Conservation (phyloP, 2,329 filamentous ascomycete genomes). For the Paraphoma chrysanthemicola region DNA sequence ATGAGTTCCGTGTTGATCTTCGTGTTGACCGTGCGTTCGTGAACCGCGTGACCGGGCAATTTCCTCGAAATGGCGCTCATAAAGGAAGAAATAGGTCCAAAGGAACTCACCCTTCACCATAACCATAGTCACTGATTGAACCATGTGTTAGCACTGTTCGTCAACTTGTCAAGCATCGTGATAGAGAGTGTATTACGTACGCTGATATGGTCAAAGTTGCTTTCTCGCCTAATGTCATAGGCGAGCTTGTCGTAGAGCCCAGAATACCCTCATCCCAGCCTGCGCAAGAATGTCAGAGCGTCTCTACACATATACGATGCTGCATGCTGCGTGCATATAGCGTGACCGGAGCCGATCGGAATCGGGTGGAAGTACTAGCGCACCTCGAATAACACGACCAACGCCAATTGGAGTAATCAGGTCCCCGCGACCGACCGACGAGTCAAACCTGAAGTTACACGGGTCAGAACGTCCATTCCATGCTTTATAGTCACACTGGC, state of each 20-base stretch:
- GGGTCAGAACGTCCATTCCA: conserved; percentile 11
- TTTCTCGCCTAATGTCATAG: conserved; percentile 92
- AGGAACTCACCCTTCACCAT: conserved; percentile 44
- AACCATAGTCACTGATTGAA: conserved; percentile 44
- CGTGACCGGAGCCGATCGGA: conserved; percentile 4
- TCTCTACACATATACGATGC: conserved; percentile 6
- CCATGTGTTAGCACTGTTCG: conserved; percentile 23
- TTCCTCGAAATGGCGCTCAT: conserved; percentile 5
- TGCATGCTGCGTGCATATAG: conserved; percentile 4
- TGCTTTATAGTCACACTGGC: no score
- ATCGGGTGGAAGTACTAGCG: conserved; percentile 17
- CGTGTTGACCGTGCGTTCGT: conserved; percentile 1
- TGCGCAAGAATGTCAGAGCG: conserved; percentile 36
- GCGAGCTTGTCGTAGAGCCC: conserved; percentile 38
- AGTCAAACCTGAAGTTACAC: conserved; percentile 76
- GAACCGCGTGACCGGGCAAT: conserved; percentile 1
- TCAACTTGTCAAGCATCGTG: neutral
- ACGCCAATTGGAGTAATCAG: conserved; percentile 81
- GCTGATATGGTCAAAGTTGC: conserved; percentile 80
- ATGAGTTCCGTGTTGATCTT: neutral
- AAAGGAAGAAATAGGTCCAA: conserved; percentile 3
- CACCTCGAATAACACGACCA: conserved; percentile 87
- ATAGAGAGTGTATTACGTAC: conserved; percentile 57
- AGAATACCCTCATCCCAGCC: conserved; percentile 73
- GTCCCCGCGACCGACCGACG: conserved; percentile 77